Evolutionary conservation across 306 rosid species (phyloP).

Genomic region (Sindora glabra): DNA sequence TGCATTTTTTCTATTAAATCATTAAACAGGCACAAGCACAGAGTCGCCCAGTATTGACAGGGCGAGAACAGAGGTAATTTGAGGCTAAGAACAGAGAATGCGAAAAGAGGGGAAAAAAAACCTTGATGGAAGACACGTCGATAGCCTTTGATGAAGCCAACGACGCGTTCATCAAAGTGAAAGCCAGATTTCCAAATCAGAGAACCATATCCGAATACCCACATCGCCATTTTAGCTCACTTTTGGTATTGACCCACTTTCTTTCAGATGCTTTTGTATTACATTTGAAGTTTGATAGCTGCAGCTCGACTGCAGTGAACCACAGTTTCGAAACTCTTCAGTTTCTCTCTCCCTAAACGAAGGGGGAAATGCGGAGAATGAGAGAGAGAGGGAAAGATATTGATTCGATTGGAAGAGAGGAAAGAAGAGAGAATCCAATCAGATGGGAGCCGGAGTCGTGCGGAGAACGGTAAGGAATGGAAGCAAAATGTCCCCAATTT

Average conservation of each 20-base stretch:
- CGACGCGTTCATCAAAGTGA: slow-evolving; percentile 50
- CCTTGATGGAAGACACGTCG: slow-evolving; percentile 97
- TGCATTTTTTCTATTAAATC: not conserved
- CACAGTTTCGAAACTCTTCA: not conserved
- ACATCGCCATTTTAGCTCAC: slow-evolving; percentile 43
- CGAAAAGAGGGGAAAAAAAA: slow-evolving; percentile 3
- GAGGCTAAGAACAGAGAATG: not conserved
- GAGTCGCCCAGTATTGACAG: not conserved
- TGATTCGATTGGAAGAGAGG: not conserved
- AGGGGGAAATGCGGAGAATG: not conserved
- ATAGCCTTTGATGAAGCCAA: slow-evolving; percentile 75
- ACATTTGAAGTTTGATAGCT: not conserved
- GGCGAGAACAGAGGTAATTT: not conserved
- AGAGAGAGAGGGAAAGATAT: not conserved
- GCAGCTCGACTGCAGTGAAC: not conserved
- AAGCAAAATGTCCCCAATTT: too few relatives aligned
- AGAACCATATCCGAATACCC: slow-evolving; percentile 95
- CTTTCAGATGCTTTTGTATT: not conserved
- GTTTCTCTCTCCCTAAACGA: not conserved
- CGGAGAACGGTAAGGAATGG: too few relatives aligned
- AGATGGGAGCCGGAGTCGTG: not conserved
- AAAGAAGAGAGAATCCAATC: not conserved
- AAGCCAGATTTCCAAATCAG: slow-evolving; percentile 77
- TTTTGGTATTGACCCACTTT: not conserved
- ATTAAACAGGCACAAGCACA: not conserved